Base-by-base conservation (phyloP, 768 basidiomycete species). In the Kwoniella pini region DNA sequence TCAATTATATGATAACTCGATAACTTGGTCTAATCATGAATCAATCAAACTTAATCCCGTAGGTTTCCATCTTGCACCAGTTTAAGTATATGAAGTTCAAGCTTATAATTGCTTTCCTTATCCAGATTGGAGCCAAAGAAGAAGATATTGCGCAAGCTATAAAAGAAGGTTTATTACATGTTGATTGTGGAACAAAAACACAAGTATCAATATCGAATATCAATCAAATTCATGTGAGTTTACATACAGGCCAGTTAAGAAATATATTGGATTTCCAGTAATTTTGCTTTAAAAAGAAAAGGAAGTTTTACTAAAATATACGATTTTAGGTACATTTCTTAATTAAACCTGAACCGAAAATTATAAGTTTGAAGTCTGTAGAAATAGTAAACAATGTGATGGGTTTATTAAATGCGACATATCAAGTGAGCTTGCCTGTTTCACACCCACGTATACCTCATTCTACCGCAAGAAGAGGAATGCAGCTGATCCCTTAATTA, bases 151-250 rank as follows among this genome's bases (percentile, higher is more conserved):
- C 43, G 1, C 57, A 60, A 21, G 62, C 66, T n/a, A 66, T 68
- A 48, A 27, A 52, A 44, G 58, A 54, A 4, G 69, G 69, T 2
- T 45, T 58, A 27, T 48, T 71, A 17, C 69, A 70, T 57, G 60
- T 54, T 3, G 44, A 62, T 48, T 31, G 49, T 27, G 49, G 55
- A 10, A 2, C 38, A 4, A 54, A 31, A 21, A 27, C 49, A 31
- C 26, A 22, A 13, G 52, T 55, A 9, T 44, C 54, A 22, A 17
- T 54, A n/a, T 12, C 36, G 12, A 50, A 6, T 5, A 17, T 49
- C 15, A 19, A 48, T 7, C 19, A 54, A n/a, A 26, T 54, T n/a
- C 15, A 52, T 48, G 62, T 42, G 40, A 61, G 62, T 30, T 21
- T 15, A n/a, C n/a, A n/a, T n/a, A n/a, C n/a, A n/a, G n/a, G n/a